A percentile compares a stretch with the other conserved stretches of the same genome.
phyloP scores from a whole-genome alignment of 2,329 filamentous ascomycete genomes.

The Stachybotrys elegans region DNA sequence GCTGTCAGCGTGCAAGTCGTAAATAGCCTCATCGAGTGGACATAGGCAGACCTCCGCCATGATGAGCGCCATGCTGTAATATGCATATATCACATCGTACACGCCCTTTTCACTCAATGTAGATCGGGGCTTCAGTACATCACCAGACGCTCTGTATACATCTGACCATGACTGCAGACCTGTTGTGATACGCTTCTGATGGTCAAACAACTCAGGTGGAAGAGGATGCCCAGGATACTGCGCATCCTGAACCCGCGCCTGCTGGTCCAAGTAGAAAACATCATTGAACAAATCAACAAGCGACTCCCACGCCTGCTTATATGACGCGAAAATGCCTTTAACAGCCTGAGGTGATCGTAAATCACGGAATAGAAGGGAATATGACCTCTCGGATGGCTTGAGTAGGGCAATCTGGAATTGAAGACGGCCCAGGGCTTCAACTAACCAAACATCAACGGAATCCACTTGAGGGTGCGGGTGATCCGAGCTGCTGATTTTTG shows the following conservation, averaged over 20 bases:
- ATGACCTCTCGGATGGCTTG: conserved; percentile 4
- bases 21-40: conserved; percentile 25
- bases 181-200: conserved; percentile 11
- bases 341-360: conserved; percentile 5
- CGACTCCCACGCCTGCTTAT: conserved; percentile 14
- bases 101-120: conserved; percentile 15
- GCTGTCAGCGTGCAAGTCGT: conserved; percentile 25
- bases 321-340: conserved; percentile 2
- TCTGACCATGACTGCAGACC: conserved; percentile 15
- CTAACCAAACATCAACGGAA: conserved; percentile 35
- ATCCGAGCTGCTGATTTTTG: conserved; percentile 7
- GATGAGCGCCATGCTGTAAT: conserved; percentile 38
- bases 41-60: conserved; percentile 31
- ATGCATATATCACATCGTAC: conserved; percentile 25
- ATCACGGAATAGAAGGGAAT: conserved; percentile 10
- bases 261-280: conserved; percentile 14
- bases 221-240: neutral
- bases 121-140: conserved; percentile 7
- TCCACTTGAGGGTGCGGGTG: conserved; percentile 12
- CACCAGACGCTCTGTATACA: conserved; percentile 18
- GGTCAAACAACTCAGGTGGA: neutral
- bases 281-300: conserved; percentile 14
- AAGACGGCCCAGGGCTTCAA: conserved; percentile 32
- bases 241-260: conserved; percentile 6
- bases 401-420: conserved; percentile 22